These are phyloP conservation scores for Cladosporium sp. DNA, from an alignment of 2,329 filamentous ascomycete genomes.

Conservation along the genomic window DNA sequence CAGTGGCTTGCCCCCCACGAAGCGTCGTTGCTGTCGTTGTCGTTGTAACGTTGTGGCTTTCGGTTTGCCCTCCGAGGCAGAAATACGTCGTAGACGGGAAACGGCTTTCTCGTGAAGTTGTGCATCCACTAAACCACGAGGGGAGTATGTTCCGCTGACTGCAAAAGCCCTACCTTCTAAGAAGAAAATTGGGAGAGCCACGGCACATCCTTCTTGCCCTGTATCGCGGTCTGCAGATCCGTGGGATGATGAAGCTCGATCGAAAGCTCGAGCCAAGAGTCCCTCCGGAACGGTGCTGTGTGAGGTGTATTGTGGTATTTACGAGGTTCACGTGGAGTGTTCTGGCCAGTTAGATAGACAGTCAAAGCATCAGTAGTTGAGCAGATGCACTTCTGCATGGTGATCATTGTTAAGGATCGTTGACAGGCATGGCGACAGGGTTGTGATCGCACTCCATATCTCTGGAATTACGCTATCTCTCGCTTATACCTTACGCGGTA, in stretches of 20 bases:
- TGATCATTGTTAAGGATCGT: neutral
- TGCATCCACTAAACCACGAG: neutral
- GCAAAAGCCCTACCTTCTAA: neutral
- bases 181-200: neutral
- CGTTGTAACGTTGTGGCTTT: neutral
- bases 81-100: neutral
- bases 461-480: neutral
- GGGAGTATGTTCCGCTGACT: neutral
- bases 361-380: neutral
- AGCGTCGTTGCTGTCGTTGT: neutral
- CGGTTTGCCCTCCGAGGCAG: neutral
- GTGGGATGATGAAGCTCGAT: neutral
- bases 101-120: neutral
- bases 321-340: neutral
- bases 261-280: neutral
- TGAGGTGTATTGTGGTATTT: neutral
- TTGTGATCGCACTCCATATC: neutral
- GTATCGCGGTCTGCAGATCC: neutral
- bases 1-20: neutral
- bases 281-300: neutral
- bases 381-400: neutral
- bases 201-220: neutral
- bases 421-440: neutral
- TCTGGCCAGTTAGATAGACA: neutral
- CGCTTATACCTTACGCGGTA: neutral